A percentile compares a stretch with the other conserved stretches of the same genome.
phyloP scores from a whole-genome alignment of 2,329 filamentous ascomycete genomes.

The Curvularia sp. region DNA sequence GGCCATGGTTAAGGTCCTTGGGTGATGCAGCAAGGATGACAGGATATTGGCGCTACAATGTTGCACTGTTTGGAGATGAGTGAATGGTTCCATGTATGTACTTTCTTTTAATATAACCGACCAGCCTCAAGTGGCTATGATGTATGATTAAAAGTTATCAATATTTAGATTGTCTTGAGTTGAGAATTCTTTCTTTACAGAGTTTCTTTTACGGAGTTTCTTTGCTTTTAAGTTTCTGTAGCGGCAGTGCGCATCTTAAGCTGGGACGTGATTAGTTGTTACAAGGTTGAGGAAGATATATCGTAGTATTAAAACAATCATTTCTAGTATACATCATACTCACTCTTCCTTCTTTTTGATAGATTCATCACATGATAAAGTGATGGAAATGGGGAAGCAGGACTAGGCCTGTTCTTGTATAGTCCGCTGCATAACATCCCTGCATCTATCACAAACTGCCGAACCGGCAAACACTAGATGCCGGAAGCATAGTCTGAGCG shows the following conservation, averaged over 20 bases:
- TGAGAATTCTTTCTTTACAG: neutral
- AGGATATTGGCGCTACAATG: neutral
- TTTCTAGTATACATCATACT: neutral
- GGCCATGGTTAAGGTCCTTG: slow-evolving; percentile 61
- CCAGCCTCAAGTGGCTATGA: neutral
- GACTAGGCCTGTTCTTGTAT: neutral
- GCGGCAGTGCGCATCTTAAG: neutral
- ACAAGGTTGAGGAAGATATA: neutral
- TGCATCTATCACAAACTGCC: neutral
- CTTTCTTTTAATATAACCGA: neutral
- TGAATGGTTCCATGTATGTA: neutral
- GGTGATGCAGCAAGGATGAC: slow-evolving; percentile 8
- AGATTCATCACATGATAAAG: neutral
- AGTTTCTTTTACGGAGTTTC: neutral
- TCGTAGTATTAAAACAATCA: too few species aligned
- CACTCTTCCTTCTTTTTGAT: neutral
- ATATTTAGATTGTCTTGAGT: neutral
- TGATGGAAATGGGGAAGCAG: neutral
- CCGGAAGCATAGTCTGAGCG: neutral
- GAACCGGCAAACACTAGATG: neutral
- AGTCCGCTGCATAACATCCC: neutral
- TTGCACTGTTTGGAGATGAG: neutral
- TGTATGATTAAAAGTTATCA: neutral
- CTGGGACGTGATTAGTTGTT: neutral
- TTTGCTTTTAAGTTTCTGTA: neutral